Evolutionary conservation across 352 stramenopile species (phyloP).

Genomic region (Globisporangium okanoganense): DNA sequence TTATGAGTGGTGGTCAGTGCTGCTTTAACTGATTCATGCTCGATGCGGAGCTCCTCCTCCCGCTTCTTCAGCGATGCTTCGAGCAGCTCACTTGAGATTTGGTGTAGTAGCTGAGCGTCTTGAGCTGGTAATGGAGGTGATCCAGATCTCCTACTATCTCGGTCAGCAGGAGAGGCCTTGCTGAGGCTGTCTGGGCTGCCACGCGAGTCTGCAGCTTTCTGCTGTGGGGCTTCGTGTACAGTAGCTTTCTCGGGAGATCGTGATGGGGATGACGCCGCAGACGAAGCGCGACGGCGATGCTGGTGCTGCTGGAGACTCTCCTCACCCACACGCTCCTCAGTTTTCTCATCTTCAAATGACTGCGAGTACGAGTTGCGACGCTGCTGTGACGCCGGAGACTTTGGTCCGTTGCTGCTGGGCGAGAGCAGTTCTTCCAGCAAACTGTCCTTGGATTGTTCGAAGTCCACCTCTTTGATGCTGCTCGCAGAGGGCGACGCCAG

Average conservation of each 20-base stretch:
- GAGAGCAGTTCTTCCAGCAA: slow-evolving; percentile 58
- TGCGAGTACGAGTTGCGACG: slow-evolving; percentile 49
- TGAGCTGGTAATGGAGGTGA: slow-evolving; percentile 1
- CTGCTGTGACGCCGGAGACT: slow-evolving; percentile 12
- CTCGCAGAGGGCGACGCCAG: slow-evolving; percentile 30
- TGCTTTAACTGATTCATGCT: slow-evolving; percentile 4
- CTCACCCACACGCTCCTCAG: neutral
- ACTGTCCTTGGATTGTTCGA: slow-evolving; percentile 69
- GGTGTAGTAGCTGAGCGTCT: neutral
- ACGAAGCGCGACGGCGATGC: slow-evolving; percentile 1
- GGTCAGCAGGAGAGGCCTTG: neutral
- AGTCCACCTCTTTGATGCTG: slow-evolving; percentile 53
- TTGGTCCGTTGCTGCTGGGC: slow-evolving; percentile 15
- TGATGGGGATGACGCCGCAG: slow-evolving; percentile 3
- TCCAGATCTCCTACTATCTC: neutral
- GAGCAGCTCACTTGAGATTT: neutral
- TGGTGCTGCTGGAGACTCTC: neutral
- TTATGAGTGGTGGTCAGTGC: neutral
- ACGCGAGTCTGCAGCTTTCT: neutral
- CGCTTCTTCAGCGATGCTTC: slow-evolving; percentile 4
- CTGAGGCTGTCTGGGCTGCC: neutral
- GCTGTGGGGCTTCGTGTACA: neutral
- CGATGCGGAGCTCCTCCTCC: slow-evolving; percentile 10
- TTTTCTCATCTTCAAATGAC: slow-evolving; percentile 38
- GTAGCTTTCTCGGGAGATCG: slow-evolving; percentile 7